Evolutionary conservation across 2,329 filamentous ascomycete species (phyloP).

Genomic region (Hypoxylon sp.): DNA sequence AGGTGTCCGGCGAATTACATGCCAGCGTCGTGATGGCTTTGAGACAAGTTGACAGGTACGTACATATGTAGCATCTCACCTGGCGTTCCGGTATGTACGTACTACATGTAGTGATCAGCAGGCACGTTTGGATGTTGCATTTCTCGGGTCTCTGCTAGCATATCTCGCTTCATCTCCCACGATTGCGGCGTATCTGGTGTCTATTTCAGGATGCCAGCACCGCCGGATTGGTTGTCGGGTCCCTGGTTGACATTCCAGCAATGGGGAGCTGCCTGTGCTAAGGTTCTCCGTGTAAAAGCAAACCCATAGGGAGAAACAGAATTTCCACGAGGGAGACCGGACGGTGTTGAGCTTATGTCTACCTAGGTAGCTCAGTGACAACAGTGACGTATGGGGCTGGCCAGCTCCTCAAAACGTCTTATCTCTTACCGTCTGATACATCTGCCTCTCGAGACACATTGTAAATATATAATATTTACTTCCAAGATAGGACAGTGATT

Average conservation of each 20-base stretch:
- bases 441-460: too few species aligned
- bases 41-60: slow-evolving; percentile 24
- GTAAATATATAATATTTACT: neutral
- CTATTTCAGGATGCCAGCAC: slow-evolving; percentile 35
- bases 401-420: slow-evolving; percentile 6
- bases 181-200: slow-evolving; percentile 18
- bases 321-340: slow-evolving; percentile 14
- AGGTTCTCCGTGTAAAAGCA: slow-evolving; percentile 15
- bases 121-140: slow-evolving; percentile 43
- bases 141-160: slow-evolving; percentile 39
- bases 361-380: neutral
- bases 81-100: slow-evolving; percentile 31
- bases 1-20: slow-evolving; percentile 37
- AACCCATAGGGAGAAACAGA: slow-evolving; percentile 32
- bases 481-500: neutral
- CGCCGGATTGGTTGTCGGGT: slow-evolving; percentile 21
- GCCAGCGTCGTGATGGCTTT: neutral
- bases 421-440: slow-evolving; percentile 1
- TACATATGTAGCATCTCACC: slow-evolving; percentile 22
- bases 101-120: slow-evolving; percentile 44
- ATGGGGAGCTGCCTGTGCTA: slow-evolving; percentile 15
- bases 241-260: slow-evolving; percentile 37
- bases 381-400: slow-evolving; percentile 29
- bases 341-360: neutral
- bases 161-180: slow-evolving; percentile 33